phyloP scores from a whole-genome alignment of 164 flowering plant species.

The Annona squamosa region DNA sequence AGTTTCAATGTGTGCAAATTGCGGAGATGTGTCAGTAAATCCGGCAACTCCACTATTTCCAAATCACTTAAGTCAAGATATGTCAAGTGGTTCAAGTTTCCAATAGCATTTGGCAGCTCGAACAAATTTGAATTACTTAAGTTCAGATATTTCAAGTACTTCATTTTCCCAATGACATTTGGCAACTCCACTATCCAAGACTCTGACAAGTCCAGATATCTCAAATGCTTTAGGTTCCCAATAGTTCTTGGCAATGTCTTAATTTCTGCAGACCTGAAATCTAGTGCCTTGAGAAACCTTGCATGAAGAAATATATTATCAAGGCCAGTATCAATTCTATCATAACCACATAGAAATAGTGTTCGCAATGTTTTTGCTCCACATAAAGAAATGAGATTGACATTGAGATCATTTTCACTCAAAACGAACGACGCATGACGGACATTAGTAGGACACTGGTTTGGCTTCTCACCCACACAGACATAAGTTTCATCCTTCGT shows the following conservation, averaged over 20 bases:
- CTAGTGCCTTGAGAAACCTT: slow-evolving; percentile 2
- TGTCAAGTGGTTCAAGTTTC: slow-evolving; percentile 20
- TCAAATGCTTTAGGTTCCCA: background rate
- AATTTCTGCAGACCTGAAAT: slow-evolving; percentile 2
- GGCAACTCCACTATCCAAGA: background rate
- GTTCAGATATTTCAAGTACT: slow-evolving; percentile 5
- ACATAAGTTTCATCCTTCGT: background rate
- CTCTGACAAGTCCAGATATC: too few species aligned
- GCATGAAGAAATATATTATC: background rate
- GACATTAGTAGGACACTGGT: background rate
- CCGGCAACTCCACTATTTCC: slow-evolving; percentile 13
- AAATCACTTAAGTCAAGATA: slow-evolving; percentile 22
- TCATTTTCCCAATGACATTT: background rate
- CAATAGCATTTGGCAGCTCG: slow-evolving; percentile 9
- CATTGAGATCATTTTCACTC: background rate
- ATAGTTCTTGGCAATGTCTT: slow-evolving; percentile 2
- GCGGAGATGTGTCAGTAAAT: slow-evolving; percentile 12
- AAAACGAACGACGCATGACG: background rate
- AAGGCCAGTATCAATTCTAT: background rate
- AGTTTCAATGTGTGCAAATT: slow-evolving; percentile 13
- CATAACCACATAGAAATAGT: background rate
- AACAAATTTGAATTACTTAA: background rate
- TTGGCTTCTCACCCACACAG: background rate
- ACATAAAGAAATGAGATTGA: background rate
- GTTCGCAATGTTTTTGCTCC: background rate